Percentiles rank a stretch among this genome's conserved stretches.
phyloP scores from a whole-genome alignment of 2,329 filamentous ascomycete genomes.

The Pestalotiopsis sp. region DNA sequence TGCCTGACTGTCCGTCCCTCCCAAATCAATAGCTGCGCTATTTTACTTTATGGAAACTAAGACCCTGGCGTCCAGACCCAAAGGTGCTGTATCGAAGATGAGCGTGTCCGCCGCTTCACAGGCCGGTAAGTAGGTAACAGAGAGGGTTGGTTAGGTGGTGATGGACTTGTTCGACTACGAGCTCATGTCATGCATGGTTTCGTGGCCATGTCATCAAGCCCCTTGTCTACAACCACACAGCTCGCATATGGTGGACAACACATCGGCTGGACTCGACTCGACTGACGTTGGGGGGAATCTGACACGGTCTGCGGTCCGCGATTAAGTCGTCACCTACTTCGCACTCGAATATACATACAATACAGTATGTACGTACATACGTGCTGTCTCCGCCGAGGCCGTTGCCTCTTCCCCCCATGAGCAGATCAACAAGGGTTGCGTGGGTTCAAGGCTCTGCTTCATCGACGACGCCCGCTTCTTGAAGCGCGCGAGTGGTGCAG shows the following conservation, averaged over 20 bases:
- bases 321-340: not conserved
- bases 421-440: slow-evolving; percentile 5
- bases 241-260: slow-evolving; percentile 37
- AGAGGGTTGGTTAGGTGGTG: not conserved
- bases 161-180: slow-evolving; percentile 36
- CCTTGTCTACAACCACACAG: slow-evolving; percentile 32
- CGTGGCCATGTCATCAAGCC: slow-evolving; percentile 43
- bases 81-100: too few species aligned
- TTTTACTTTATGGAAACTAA: not conserved
- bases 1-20: not conserved
- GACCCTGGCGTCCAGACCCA: too few species aligned
- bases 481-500: not conserved
- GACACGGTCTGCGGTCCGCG: slow-evolving; percentile 19
- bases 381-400: not conserved
- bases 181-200: slow-evolving; percentile 45
- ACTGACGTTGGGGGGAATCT: slow-evolving; percentile 13
- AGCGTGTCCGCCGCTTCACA: too few species aligned
- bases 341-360: not conserved
- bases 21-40: not conserved
- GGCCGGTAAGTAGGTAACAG: too few species aligned
- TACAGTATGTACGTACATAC: not conserved
- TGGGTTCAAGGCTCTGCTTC: not conserved
- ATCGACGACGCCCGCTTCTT: not conserved
- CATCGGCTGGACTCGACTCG: slow-evolving; percentile 25
- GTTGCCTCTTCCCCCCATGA: not conserved